Base-by-base conservation (phyloP, 2,329 filamentous ascomycete species). In the Blastomyces parvus region DNA sequence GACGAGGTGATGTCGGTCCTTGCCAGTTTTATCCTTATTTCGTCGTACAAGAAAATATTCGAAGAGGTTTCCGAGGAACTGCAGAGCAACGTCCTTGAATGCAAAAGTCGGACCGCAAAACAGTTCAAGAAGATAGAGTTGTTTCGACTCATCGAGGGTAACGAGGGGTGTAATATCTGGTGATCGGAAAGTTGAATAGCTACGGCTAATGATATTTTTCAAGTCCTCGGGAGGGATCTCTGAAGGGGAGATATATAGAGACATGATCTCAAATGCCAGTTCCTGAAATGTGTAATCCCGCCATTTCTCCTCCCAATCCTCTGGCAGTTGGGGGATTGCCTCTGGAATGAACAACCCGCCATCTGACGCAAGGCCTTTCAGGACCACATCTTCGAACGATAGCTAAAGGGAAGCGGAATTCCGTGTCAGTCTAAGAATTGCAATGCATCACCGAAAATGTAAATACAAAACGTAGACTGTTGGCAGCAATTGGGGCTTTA, bases 101-200 rank as follows among this genome's bases (percentile, higher is more conserved):
- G 93, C 89, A 74, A 91, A 97, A 0, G 88, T 97, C 5, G 92
- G 94, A 0, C 94, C 94, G 74, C 97, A 93, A 82, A 97, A 99
- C 53, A 99, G 84, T 77, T 99, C 94, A 42, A 99, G 84, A 63
- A 97, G 81, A 73, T 96, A 86, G 52, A 97, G 81, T 73, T 93
- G 88, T 68, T 84, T 81, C 65, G 81, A 75, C 70, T 84, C 80
- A 72, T 93, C 84, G 61, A 97, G 81, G n/a, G 88, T 85, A 53
- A 90, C 83, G 33, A 94, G 78, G 0, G 94, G 94, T 0, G 90
- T 91, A 52, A 90, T 86, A 62, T 95, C 86, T 52, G 86, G 78
- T 11, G 85, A 82, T 68, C 92, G 88, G 81, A 99, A 99, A 9
- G 91, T 96, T 25, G 89, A 85, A 75, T 99, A 99, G 71, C 89